Evolutionary conservation across 2,329 filamentous ascomycete genomes (phyloP).

Genomic region (Colletotrichum destructivum): DNA sequence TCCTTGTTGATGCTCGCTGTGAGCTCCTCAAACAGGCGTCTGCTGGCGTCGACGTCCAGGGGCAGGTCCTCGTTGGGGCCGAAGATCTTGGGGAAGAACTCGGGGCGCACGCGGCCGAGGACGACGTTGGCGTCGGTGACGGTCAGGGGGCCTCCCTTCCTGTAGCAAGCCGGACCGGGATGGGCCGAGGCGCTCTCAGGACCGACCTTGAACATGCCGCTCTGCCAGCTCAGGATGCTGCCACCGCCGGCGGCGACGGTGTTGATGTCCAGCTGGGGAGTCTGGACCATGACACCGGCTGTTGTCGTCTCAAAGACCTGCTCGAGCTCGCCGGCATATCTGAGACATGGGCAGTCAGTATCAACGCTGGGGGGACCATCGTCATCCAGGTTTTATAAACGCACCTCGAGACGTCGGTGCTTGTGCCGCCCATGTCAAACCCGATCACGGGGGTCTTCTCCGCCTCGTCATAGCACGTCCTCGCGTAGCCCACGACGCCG

Average conservation of each 20-base stretch:
- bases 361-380: accelerated
- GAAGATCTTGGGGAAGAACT: conserved; percentile 82
- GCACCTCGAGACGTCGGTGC: conserved; percentile 81
- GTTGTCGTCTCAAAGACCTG: conserved; percentile 80
- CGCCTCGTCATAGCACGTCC: conserved; percentile 79
- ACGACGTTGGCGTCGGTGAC: conserved; percentile 82
- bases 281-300: conserved; percentile 75
- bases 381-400: conserved; percentile 50
- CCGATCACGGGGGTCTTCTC: conserved; percentile 81
- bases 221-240: conserved; percentile 77
- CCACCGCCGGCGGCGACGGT: conserved; percentile 82
- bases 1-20: conserved; percentile 59
- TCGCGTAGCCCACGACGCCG: conserved; percentile 83
- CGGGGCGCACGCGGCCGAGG: conserved; percentile 71
- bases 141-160: conserved; percentile 79
- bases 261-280: conserved; percentile 73
- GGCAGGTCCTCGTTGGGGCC: conserved; percentile 76
- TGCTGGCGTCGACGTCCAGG: conserved; percentile 59
- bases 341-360: not conserved
- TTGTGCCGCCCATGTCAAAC: conserved; percentile 81
- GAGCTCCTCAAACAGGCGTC: conserved; percentile 59
- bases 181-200: conserved; percentile 80
- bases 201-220: conserved; percentile 81
- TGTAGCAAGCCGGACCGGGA: conserved; percentile 80
- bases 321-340: conserved; percentile 46